Percentiles rank a stretch among this genome's conserved stretches.
Evolutionary conservation across 2,329 filamentous ascomycete species (phyloP).

Genomic region (Paramyrothecium roridum): DNA sequence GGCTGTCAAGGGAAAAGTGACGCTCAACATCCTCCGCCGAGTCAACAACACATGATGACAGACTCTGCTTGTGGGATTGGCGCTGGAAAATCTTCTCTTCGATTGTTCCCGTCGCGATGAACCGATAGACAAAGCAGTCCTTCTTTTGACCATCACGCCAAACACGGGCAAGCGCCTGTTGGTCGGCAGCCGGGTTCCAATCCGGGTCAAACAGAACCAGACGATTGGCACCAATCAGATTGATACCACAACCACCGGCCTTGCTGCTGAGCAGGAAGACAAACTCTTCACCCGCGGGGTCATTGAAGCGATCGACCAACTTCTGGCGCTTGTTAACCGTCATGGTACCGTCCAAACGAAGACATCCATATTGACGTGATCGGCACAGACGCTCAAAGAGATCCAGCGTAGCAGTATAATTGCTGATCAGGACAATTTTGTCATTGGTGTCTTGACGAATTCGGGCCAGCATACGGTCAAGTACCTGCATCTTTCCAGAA

Average conservation of each 20-base stretch:
- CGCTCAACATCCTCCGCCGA: slow-evolving; percentile 95
- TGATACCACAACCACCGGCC: slow-evolving; percentile 93
- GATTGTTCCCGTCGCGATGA: slow-evolving; percentile 96
- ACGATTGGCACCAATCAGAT: slow-evolving; percentile 90
- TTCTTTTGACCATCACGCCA: slow-evolving; percentile 99
- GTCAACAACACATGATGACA: slow-evolving; percentile 95
- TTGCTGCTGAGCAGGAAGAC: slow-evolving; percentile 96
- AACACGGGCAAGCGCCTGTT: slow-evolving; percentile 93
- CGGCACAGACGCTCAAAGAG: slow-evolving; percentile 91
- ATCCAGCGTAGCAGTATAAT: slow-evolving; percentile 95
- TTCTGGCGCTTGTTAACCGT: slow-evolving; percentile 96
- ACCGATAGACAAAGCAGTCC: slow-evolving; percentile 99
- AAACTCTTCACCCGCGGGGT: slow-evolving; percentile 85
- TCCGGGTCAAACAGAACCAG: slow-evolving; percentile 95
- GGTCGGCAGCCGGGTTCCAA: slow-evolving; percentile 97
- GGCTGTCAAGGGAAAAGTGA: slow-evolving; percentile 87
- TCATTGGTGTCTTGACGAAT: slow-evolving; percentile 96
- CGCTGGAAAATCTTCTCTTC: slow-evolving; percentile 99
- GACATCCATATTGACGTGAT: slow-evolving; percentile 74
- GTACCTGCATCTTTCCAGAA: slow-evolving; percentile 95
- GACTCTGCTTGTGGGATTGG: slow-evolving; percentile 94
- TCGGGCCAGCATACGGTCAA: slow-evolving; percentile 95
- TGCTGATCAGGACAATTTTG: slow-evolving; percentile 98
- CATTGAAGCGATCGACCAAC: slow-evolving; percentile 95
- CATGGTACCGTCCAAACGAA: slow-evolving; percentile 96